phyloP scores from a whole-genome alignment of 2,329 filamentous ascomycete genomes.

The Ophiognomonia clavigignenti-juglandacearum region DNA sequence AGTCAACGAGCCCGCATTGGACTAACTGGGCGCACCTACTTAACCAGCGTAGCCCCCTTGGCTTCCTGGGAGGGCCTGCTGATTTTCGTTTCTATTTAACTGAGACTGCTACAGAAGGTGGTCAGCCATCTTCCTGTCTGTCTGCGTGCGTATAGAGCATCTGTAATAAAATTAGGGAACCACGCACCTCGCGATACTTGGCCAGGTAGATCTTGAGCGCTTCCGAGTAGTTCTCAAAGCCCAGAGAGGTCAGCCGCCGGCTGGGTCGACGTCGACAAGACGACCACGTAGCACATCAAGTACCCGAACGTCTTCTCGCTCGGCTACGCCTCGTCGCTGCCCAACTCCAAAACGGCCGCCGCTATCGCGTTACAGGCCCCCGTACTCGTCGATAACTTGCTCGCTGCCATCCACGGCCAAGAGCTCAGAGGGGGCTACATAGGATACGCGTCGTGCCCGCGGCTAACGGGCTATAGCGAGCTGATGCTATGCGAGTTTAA shows the following conservation, averaged over 20 bases:
- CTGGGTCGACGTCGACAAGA: constrained; percentile 20
- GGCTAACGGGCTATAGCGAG: constrained; percentile 38
- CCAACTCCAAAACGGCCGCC: constrained; percentile 39
- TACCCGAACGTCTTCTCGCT: constrained; percentile 35
- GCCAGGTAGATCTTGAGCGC: constrained; percentile 97
- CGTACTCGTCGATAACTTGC: constrained; percentile 37
- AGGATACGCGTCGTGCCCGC: constrained; percentile 41
- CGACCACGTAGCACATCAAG: constrained; percentile 22
- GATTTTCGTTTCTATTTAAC: constrained; percentile 63
- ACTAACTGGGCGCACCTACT: constrained; percentile 31
- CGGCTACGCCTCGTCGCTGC: constrained; percentile 33
- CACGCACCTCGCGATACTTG: constrained; percentile 74
- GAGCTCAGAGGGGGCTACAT: constrained; percentile 31
- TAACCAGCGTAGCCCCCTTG: constrained; percentile 45
- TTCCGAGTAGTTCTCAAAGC: constrained; percentile 98
- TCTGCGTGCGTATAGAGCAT: no score
- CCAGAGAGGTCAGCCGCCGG: constrained; percentile 77
- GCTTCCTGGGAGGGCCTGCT: constrained; percentile 45
- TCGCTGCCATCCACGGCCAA: constrained; percentile 30
- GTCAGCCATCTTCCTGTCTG: no score
- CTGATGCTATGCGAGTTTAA: constrained; percentile 44
- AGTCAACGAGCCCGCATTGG: constrained; percentile 35
- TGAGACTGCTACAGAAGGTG: constrained; percentile 61
- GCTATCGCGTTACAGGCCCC: constrained; percentile 39
- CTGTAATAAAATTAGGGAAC: constrained; percentile 1